Evolutionary conservation across 345 rosid genomes (phyloP), one percentile per base, ranked within the genome.

Genomic region (Zanthoxylum bungeanum): DNA sequence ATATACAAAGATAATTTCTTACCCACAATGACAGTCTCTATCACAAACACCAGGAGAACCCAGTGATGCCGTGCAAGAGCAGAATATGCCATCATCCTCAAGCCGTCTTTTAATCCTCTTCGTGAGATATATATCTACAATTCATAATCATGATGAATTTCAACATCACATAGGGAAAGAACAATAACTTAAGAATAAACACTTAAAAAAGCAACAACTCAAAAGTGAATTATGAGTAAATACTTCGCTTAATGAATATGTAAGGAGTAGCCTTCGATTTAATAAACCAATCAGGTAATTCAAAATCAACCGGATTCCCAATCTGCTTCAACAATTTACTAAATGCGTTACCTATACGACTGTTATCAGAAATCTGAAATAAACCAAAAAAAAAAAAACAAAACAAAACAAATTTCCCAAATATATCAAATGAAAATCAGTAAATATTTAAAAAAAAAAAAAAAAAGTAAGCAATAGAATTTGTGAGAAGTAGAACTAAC

Each of bases 21-120:
- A 96, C 99, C 98, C 97, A 55, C 99, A 96, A 73, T 91, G 98
- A 86, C 99, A 93, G 77, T 93, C 94, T 83, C 87, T 86, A 17
- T 79, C 93, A 61, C 99, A 93, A 11, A 87, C 86, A 53, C 76
- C 75, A 34, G 93, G 79, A 73, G 90, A 86, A 77, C 79, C 91
- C 6, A 87, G 85, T 24, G 89, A 82, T 46, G 80, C 53, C 66
- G 81, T 80, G 77, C 98, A 93, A 70, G 99, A 88, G 79, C 99
- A 96, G 82, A 96, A 96, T 66, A 96, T 96, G 59, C 99, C 99
- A 80, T 96, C 97, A 81, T 93, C 98, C 22, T 92, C 92, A 61
- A 83, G 77, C 53, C 91, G 89, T 77, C 76, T 87, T 68, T 87
- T 96, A 60, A 87, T 51, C 88, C 61, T 89, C 90, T 93, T 96